Conservation (phyloP, 768 basidiomycete genomes). For the Phallus indusiatus region DNA sequence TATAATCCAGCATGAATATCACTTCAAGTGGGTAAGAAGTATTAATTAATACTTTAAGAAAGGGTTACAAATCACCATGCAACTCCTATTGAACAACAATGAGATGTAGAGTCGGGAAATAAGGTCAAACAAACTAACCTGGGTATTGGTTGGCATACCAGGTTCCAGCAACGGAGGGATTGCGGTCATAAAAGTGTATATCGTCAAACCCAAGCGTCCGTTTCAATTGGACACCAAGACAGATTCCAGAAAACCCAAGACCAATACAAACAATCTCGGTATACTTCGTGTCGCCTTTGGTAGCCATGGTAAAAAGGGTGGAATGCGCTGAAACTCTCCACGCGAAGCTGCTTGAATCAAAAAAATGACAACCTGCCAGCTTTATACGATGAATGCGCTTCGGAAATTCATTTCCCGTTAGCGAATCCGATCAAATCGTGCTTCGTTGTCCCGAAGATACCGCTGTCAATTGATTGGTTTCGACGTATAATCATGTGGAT, state of each 20-base stretch:
- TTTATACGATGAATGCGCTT: too few relatives aligned
- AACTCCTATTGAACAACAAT: not conserved
- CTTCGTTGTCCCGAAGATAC: too few relatives aligned
- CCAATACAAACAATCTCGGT: conserved; percentile 12
- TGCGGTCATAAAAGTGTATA: conserved; percentile 15
- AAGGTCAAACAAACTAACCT: not conserved
- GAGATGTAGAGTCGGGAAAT: not conserved
- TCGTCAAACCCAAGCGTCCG: conserved; percentile 14
- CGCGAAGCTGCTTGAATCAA: too few relatives aligned
- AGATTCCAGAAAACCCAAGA: conserved; percentile 16
- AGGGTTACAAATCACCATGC: not conserved
- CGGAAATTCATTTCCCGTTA: too few relatives aligned
- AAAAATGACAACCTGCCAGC: too few relatives aligned
- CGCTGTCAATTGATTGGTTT: too few relatives aligned
- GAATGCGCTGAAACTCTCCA: too few relatives aligned
- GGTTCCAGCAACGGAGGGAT: conserved; percentile 12
- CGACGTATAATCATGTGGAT: too few relatives aligned
- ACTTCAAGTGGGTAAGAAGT: not conserved
- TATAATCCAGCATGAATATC: not conserved
- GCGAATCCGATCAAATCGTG: too few relatives aligned
- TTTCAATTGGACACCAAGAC: conserved; percentile 15
- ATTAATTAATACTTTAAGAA: not conserved
- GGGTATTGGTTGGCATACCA: conserved; percentile 9
- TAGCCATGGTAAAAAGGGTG: not conserved
- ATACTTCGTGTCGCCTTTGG: not conserved